Evolutionary conservation across 805 yeast genomes (phyloP), one percentile per base, ranked within the genome.

Genomic region (Torulaspora maleeae): DNA sequence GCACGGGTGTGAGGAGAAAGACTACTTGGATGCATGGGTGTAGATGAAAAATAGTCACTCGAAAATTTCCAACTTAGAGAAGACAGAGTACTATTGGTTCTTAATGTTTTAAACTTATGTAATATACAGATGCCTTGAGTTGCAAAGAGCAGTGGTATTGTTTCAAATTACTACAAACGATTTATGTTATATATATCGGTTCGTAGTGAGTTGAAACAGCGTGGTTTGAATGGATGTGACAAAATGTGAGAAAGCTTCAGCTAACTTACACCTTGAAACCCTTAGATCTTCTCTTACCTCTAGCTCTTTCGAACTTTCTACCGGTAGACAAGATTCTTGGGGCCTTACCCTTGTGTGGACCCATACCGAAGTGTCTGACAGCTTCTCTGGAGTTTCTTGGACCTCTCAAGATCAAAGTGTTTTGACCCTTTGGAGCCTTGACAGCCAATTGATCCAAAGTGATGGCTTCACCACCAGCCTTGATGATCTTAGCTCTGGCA

Each of bases 281-380:
- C 84, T 95, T 89, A 64, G 98, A 90, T 75, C 80, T 84, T 81
- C 99, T 83, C 78, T 85, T 95, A 84, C 99, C 99, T 87, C 99
- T 93, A 70, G 97, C 99, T 79, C 93, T 89, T 84, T 93, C 99
- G 84, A 93, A 93, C 81, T 93, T 93, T 85, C 98, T 93, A 76
- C 99, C 99, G 75, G 80, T 89, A 57, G 98, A 91, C 70, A 76
- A 68, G 76, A 93, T 83, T 81, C 95, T 89, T 78, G 99, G 99
- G 70, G 98, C 98, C 88, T 93, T 93, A 79, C 81, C 78, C 83
- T 88, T 88, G 95, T 93, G 99, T 71, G 99, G 99, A 80, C 99
- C 99, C 76, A 91, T 73, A 76, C 99, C 99, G 73, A 93, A 93
- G 86, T 93, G 98, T 82, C 97, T 88, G 69, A 88, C 98, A 69